Conservation (phyloP, 1,139 yeast genomes). For the Blastobotrys apis region DNA sequence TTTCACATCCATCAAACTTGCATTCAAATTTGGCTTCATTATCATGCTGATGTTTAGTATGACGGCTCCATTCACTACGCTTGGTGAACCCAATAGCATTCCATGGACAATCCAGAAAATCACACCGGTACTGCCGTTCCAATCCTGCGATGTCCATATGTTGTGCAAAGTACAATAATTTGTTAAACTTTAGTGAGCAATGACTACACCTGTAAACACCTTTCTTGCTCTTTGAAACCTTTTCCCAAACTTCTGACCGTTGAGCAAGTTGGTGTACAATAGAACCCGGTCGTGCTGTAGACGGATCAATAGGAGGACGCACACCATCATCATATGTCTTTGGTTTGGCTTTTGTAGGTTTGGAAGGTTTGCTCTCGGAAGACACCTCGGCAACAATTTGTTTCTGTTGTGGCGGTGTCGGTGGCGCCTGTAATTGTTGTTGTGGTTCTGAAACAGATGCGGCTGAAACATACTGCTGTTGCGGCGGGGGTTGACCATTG, state of each 20-base stretch:
- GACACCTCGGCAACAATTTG: too few relatives aligned
- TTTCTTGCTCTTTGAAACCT: constrained; percentile 35
- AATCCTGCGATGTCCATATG: constrained; percentile 46
- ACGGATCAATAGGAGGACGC: background rate
- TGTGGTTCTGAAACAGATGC: background rate
- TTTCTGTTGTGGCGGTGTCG: too few relatives aligned
- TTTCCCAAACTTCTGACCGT: constrained; percentile 16
- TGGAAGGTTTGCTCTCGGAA: too few relatives aligned
- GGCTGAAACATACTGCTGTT: background rate
- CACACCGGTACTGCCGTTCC: constrained; percentile 48
- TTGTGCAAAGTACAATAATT: constrained; percentile 41
- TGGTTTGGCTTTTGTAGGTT: background rate
- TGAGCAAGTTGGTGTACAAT: constrained; percentile 7
- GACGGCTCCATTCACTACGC: constrained; percentile 57
- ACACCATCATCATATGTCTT: background rate
- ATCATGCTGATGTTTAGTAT: constrained; percentile 53
- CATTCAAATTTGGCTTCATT: constrained; percentile 27
- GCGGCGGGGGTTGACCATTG: background rate
- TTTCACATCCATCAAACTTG: constrained; percentile 44
- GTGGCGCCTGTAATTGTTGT: too few relatives aligned
- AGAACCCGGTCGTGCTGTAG: constrained; percentile 5
- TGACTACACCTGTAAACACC: constrained; percentile 52
- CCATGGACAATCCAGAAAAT: constrained; percentile 57
- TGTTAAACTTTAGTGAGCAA: constrained; percentile 42
- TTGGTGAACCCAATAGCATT: constrained; percentile 55